phyloP scores from a whole-genome alignment of 2,329 filamentous ascomycete species.

The Diaporthe amygdali region DNA sequence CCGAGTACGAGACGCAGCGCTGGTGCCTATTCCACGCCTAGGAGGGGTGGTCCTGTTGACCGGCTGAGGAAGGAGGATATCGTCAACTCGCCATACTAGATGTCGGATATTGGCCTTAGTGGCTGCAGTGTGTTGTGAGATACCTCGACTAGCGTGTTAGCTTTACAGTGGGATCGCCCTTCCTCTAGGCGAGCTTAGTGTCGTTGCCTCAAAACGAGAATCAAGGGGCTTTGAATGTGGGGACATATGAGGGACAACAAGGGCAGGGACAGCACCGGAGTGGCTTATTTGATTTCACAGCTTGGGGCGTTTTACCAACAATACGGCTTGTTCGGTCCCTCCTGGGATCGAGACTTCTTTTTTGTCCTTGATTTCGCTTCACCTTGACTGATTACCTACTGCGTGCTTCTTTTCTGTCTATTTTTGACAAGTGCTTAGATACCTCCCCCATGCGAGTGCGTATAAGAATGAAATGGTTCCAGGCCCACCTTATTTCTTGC shows the following conservation, averaged over 20 bases:
- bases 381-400: background rate
- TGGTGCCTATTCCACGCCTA: constrained; percentile 38
- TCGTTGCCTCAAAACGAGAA: no score
- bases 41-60: constrained; percentile 10
- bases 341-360: background rate
- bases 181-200: background rate
- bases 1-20: constrained; percentile 58
- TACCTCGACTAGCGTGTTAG: background rate
- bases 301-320: background rate
- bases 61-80: constrained; percentile 78
- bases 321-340: background rate
- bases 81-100: constrained; percentile 72
- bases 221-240: background rate
- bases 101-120: no score
- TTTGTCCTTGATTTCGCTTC: background rate
- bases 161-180: no score
- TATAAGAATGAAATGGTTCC: background rate
- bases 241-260: no score
- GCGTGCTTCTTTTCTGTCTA: background rate
- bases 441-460: constrained; percentile 23
- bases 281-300: background rate
- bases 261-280: background rate
- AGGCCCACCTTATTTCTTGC: background rate
- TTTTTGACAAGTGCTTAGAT: constrained; percentile 13
- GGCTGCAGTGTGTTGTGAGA: background rate